These are phyloP conservation scores for Candida golubevii DNA, from an alignment of 805 yeast genomes.

Conservation along the genomic window DNA sequence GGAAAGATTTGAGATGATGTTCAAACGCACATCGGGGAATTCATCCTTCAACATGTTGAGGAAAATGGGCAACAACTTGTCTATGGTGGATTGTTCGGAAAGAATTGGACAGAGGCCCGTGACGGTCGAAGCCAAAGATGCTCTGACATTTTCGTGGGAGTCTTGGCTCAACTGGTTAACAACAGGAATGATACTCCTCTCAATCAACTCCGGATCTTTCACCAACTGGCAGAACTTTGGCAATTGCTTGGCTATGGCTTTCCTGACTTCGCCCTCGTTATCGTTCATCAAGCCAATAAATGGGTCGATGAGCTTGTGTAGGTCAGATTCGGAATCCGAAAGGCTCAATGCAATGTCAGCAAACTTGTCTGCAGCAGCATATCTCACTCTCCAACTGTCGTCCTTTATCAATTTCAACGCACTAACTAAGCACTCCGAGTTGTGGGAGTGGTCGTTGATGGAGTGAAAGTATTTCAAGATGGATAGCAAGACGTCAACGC, in stretches of 20 bases:
- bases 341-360: constrained; percentile 67
- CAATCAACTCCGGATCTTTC: constrained; percentile 42
- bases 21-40: constrained; percentile 91
- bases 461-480: constrained; percentile 66
- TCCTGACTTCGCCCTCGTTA: constrained; percentile 92
- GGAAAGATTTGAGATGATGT: constrained; percentile 87
- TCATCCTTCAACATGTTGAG: constrained; percentile 94
- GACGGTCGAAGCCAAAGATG: constrained; percentile 84
- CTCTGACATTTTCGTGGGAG: constrained; percentile 88
- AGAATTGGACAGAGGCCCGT: constrained; percentile 82
- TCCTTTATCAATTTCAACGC: constrained; percentile 74
- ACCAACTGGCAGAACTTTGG: constrained; percentile 66
- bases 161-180: constrained; percentile 83
- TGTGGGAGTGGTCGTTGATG: constrained; percentile 53
- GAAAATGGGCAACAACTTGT: constrained; percentile 79
- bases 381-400: constrained; percentile 97
- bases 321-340: constrained; percentile 50
- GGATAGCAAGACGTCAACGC: constrained; percentile 83
- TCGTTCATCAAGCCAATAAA: constrained; percentile 80
- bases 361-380: constrained; percentile 95
- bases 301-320: constrained; percentile 60
- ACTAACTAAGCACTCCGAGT: constrained; percentile 57
- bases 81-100: constrained; percentile 79
- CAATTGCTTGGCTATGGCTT: constrained; percentile 87
- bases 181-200: constrained; percentile 73